A percentile compares a stretch with the other conserved stretches of the same genome.
phyloP scores from a whole-genome alignment of 768 basidiomycete genomes.

The Hygrophorus pudorinus region DNA sequence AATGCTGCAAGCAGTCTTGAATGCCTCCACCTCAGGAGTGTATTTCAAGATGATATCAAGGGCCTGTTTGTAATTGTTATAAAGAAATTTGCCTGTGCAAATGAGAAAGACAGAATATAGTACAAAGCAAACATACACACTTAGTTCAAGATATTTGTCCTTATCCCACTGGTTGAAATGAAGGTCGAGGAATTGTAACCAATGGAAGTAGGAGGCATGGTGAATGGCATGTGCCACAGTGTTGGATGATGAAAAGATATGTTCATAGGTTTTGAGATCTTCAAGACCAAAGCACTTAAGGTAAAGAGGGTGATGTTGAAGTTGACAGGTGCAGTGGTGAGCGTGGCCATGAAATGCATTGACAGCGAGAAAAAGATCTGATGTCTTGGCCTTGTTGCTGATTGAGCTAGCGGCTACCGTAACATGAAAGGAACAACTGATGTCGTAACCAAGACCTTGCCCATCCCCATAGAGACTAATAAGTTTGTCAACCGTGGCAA shows the following conservation, averaged over 20 bases:
- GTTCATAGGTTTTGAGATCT: constrained; percentile 4
- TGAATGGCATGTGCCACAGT: too few relatives aligned
- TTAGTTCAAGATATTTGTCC: constrained; percentile 22
- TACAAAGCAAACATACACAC: background rate
- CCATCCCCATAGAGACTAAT: constrained; percentile 12
- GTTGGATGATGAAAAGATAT: too few relatives aligned
- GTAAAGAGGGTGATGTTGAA: constrained; percentile 5
- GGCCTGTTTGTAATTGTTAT: constrained; percentile 14
- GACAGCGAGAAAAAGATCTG: constrained; percentile 3
- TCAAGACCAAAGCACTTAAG: background rate
- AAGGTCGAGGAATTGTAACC: constrained; percentile 18
- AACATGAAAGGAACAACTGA: constrained; percentile 12
- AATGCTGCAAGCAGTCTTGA: background rate
- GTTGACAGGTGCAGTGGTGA: constrained; percentile 5
- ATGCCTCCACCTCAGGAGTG: background rate
- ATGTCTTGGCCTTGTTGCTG: constrained; percentile 1
- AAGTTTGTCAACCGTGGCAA: constrained; percentile 14
- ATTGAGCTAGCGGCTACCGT: constrained; percentile 12
- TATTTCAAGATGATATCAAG: constrained; percentile 9
- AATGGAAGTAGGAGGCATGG: constrained; percentile 11
- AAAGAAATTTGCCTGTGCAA: constrained; percentile 5
- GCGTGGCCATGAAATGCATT: constrained; percentile 4
- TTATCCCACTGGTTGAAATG: constrained; percentile 21
- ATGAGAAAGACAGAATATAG: too few relatives aligned
- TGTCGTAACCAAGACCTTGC: constrained; percentile 13